A percentile compares a stretch with the other conserved stretches of the same genome.
Evolutionary conservation across 2,329 filamentous ascomycete species (phyloP).

Genomic region (Microdochium bolleyi): DNA sequence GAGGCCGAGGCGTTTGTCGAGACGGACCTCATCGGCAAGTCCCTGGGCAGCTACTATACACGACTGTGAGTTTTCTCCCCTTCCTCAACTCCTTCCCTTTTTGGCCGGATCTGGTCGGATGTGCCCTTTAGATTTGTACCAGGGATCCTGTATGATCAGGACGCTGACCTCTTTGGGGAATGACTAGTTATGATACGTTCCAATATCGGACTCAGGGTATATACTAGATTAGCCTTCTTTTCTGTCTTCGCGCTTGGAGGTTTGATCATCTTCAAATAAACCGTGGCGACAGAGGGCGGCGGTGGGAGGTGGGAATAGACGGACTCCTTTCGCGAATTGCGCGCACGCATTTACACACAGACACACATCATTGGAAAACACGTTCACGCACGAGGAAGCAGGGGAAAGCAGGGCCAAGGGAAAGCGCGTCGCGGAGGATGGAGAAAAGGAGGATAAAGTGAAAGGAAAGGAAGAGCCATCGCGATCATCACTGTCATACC

Average conservation of each 20-base stretch:
- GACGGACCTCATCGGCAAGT: constrained; percentile 70
- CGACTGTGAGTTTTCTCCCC: constrained; percentile 53
- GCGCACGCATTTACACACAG: too few species aligned
- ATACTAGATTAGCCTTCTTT: constrained; percentile 44
- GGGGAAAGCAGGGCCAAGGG: too few species aligned
- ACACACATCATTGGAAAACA: too few species aligned
- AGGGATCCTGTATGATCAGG: neutral
- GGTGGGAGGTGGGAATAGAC: neutral
- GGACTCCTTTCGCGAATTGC: too few species aligned
- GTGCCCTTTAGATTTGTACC: too few species aligned
- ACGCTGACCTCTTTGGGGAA: too few species aligned
- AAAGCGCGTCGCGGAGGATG: too few species aligned
- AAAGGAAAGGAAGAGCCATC: too few species aligned
- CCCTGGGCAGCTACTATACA: constrained; percentile 80
- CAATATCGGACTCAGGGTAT: constrained; percentile 85
- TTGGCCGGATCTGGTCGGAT: constrained; percentile 10
- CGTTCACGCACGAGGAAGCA: too few species aligned
- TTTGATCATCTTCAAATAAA: neutral
- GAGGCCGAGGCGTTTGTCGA: constrained; percentile 79
- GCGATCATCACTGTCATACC: too few species aligned
- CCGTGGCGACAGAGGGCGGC: neutral
- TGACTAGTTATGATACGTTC: constrained; percentile 68
- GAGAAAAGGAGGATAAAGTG: too few species aligned
- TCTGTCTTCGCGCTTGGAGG: neutral
- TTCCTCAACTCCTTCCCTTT: neutral